Conservation (phyloP, 257 asterid species). For the Lycium barbarum region DNA sequence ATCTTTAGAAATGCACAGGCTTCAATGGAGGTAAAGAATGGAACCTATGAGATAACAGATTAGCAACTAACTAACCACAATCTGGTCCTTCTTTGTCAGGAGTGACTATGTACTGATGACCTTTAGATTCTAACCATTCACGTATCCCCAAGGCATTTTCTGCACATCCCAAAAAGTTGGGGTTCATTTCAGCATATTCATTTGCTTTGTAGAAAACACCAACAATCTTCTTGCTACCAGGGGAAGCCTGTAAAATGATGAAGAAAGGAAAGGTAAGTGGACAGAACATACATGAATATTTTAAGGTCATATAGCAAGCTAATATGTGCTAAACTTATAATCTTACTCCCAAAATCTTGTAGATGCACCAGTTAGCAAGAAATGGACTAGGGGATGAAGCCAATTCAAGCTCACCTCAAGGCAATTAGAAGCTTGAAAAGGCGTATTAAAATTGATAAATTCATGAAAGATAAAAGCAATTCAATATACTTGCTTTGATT, state of each 20-base stretch:
- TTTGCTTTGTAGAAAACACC: slow-evolving; percentile 93
- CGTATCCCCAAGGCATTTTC: slow-evolving; percentile 96
- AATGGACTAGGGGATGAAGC: not conserved
- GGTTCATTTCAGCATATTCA: slow-evolving; percentile 88
- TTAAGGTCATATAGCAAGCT: not conserved
- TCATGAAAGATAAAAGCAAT: not conserved
- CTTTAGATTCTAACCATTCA: slow-evolving; percentile 87
- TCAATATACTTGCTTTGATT: not conserved
- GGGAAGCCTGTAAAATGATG: slow-evolving; percentile 60
- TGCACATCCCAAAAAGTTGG: slow-evolving; percentile 83
- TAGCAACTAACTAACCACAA: slow-evolving; percentile 59
- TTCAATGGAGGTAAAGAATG: not conserved
- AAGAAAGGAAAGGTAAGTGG: not conserved
- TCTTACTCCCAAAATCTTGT: not conserved
- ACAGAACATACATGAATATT: not conserved
- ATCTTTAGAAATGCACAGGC: not conserved
- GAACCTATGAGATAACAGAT: not conserved
- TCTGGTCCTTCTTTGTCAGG: slow-evolving; percentile 91
- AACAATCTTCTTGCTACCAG: slow-evolving; percentile 95
- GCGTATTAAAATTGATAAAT: no score
- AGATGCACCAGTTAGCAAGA: slow-evolving; percentile 3
- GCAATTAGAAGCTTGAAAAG: no score
- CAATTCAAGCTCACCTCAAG: no score
- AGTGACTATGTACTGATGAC: slow-evolving; percentile 89
- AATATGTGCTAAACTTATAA: not conserved